Evolutionary conservation across 169 alveolate genomes (phyloP), one percentile per base, ranked within the genome.

Genomic region (Sarcocystis neurona): DNA sequence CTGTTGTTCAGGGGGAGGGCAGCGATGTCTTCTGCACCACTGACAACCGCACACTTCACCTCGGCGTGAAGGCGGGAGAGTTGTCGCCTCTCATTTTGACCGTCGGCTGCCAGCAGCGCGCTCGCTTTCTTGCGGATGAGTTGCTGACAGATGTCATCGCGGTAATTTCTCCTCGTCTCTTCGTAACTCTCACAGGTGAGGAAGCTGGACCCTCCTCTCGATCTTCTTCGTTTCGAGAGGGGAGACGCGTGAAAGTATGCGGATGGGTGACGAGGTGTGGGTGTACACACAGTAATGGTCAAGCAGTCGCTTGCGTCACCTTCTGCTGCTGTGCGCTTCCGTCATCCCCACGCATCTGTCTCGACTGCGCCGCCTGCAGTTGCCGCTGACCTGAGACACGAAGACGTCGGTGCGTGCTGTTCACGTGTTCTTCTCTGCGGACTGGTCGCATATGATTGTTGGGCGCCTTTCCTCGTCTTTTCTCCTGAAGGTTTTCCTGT

Each of bases 11-110:
- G 82, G 1, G 56, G 48, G 56, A 72, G 18, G 82, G 82, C 20
- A 72, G 41, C 39, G 92, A 90, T 6, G n/a, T 91, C 43, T 80
- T 91, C 87, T 32, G 48, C 34, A 27, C 37, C 30, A 86, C 92
- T 8, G 90, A 91, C 37, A 92, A 92, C 0, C 41, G 86, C 1
- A 68, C 60, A 66, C 87, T 87, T 50, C 94, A 91, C 43, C 56
- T 91, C 30, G 94, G 94, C n/a, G 88, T 80, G 27, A 91, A 91
- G 74, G 34, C 27, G 30, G 90, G 87, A 1, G 92, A 90, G 46
- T 8, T 90, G 46, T 39, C 70, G 10, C 84, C 78, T n/a, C 84
- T 88, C 46, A 80, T 90, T 32, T 32, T 90, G 72, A 85, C 89
- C 0, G 93, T 90, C 27, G 93, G 93, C 1, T 50, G 68, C 75